Percentiles rank a stretch among this genome's conserved stretches.
Evolutionary conservation across 345 rosid genomes (phyloP).

Genomic region (Camelina laxa): DNA sequence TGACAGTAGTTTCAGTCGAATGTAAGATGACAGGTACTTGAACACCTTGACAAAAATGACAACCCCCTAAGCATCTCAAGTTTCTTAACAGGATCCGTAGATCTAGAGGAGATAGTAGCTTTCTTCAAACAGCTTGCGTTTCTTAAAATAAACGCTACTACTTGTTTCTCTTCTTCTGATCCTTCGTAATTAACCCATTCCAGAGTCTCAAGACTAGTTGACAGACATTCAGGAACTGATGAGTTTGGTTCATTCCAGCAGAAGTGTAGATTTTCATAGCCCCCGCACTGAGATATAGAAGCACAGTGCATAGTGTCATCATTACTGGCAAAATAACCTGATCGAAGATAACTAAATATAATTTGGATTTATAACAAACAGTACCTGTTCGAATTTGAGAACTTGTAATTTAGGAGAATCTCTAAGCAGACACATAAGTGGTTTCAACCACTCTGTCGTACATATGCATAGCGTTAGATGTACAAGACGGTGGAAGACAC

Average conservation of each 20-base stretch:
- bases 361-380: not conserved
- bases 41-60: not conserved
- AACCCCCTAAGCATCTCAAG: not conserved
- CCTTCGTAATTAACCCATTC: constrained; percentile 8
- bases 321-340: not conserved
- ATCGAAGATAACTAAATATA: no score
- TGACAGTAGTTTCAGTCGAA: constrained; percentile 8
- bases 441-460: constrained; percentile 8
- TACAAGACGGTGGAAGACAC: not conserved
- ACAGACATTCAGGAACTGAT: constrained; percentile 18
- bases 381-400: constrained; percentile 19
- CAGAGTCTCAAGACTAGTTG: constrained; percentile 12
- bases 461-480: not conserved
- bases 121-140: not conserved
- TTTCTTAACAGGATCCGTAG: not conserved
- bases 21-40: constrained; percentile 2
- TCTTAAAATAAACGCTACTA: constrained; percentile 8
- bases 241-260: constrained; percentile 12
- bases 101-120: not conserved
- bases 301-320: not conserved
- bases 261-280: fast-evolving
- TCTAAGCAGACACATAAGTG: constrained; percentile 18
- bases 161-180: constrained; percentile 11
- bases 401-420: constrained; percentile 17
- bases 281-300: not conserved